A percentile compares a stretch with the other conserved stretches of the same genome.
Conservation (phyloP, 2,329 filamentous ascomycete genomes). For the Leptosphaerulina australis region DNA sequence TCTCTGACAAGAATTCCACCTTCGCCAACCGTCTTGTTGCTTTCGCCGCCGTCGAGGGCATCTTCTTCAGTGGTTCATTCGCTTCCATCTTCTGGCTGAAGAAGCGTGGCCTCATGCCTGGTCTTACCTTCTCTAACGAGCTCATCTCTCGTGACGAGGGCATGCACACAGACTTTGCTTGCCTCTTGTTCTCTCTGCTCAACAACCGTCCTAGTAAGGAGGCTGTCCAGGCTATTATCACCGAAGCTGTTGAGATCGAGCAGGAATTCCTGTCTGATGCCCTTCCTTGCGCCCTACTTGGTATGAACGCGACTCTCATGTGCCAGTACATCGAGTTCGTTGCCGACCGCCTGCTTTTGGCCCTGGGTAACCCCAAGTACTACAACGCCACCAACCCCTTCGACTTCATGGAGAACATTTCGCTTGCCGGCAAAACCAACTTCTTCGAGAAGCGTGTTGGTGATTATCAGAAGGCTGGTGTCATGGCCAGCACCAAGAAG, state of each 20-base stretch:
- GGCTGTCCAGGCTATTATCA: slow-evolving; percentile 84
- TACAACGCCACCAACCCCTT: slow-evolving; percentile 96
- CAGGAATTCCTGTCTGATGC: slow-evolving; percentile 98
- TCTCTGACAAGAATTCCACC: slow-evolving; percentile 88
- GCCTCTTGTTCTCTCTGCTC: slow-evolving; percentile 95
- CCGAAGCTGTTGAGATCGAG: slow-evolving; percentile 91
- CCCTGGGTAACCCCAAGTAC: slow-evolving; percentile 91
- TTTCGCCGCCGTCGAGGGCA: slow-evolving; percentile 97
- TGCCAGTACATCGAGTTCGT: slow-evolving; percentile 99
- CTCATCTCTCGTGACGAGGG: slow-evolving; percentile 99
- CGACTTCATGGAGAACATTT: slow-evolving; percentile 99
- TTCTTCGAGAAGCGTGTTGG: slow-evolving; percentile 99
- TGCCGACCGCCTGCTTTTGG: slow-evolving; percentile 88
- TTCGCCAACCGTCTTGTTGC: slow-evolving; percentile 95
- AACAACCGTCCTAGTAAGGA: slow-evolving; percentile 87
- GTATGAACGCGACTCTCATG: slow-evolving; percentile 98
- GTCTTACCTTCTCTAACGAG: slow-evolving; percentile 99
- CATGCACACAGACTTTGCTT: slow-evolving; percentile 98
- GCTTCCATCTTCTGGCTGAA: slow-evolving; percentile 99
- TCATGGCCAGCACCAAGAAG: slow-evolving; percentile 91
- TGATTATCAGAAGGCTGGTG: slow-evolving; percentile 99
- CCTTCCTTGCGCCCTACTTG: slow-evolving; percentile 87
- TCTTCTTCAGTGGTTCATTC: slow-evolving; percentile 99
- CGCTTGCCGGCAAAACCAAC: slow-evolving; percentile 98
- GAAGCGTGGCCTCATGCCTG: slow-evolving; percentile 99